phyloP scores from a whole-genome alignment of 106 monocot genomes.

The Dioscorea zingiberensis region DNA sequence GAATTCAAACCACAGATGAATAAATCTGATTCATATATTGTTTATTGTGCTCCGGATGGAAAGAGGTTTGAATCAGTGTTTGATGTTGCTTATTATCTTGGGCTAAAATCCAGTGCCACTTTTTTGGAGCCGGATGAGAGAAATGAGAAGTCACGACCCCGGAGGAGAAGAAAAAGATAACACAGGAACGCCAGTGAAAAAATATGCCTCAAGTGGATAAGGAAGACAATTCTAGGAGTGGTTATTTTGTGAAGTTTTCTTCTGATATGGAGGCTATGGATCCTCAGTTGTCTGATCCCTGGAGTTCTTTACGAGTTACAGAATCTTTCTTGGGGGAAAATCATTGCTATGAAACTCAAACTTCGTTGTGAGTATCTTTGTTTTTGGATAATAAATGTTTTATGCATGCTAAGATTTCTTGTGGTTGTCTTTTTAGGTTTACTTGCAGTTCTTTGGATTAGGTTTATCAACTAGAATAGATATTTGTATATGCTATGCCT shows the following conservation, averaged over 20 bases:
- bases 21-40: slow-evolving; percentile 20
- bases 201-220: slow-evolving; percentile 26
- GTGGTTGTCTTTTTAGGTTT: not conserved
- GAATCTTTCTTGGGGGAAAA: slow-evolving; percentile 19
- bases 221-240: slow-evolving; percentile 22
- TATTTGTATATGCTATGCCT: too few species aligned
- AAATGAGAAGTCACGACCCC: slow-evolving; percentile 36
- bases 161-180: slow-evolving; percentile 52
- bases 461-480: too few species aligned
- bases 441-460: too few species aligned
- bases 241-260: slow-evolving; percentile 21
- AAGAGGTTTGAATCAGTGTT: slow-evolving; percentile 68
- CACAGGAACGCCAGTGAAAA: slow-evolving; percentile 32
- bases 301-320: slow-evolving; percentile 18
- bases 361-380: slow-evolving; percentile 32
- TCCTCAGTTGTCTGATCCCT: slow-evolving; percentile 13
- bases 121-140: slow-evolving; percentile 39
- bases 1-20: slow-evolving; percentile 35
- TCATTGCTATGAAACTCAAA: slow-evolving; percentile 8
- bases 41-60: slow-evolving; percentile 70
- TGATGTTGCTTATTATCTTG: slow-evolving; percentile 72
- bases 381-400: not conserved
- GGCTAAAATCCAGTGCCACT: slow-evolving; percentile 24
- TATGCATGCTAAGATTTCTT: too few species aligned
- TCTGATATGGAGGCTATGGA: slow-evolving; percentile 32